phyloP scores from a whole-genome alignment of 176 grass and related monocot genomes.

The Oryza longistaminata region DNA sequence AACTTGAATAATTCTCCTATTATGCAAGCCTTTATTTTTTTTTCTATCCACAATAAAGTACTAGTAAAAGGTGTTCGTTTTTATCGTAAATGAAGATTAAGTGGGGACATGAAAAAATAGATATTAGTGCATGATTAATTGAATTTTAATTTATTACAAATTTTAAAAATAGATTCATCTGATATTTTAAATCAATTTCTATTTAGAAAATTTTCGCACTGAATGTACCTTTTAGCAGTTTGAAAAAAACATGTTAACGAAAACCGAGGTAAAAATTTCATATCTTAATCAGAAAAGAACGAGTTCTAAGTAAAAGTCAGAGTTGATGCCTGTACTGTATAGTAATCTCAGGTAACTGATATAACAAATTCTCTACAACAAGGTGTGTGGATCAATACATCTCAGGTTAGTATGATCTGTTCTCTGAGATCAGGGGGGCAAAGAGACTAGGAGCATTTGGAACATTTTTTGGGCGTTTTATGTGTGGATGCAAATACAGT shows the following conservation, averaged over 20 bases:
- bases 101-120: no score
- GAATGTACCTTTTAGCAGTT: no score
- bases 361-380: conserved; percentile 34
- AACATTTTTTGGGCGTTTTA: conserved; percentile 23
- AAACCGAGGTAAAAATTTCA: no score
- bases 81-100: no score
- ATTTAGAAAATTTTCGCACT: no score
- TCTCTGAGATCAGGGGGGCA: background rate
- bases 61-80: no score
- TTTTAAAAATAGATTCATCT: no score
- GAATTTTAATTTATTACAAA: no score
- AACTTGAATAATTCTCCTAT: conserved; percentile 37
- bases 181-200: no score
- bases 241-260: no score
- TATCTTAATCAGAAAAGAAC: no score
- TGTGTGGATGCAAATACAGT: conserved; percentile 32
- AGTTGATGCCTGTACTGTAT: conserved; percentile 2
- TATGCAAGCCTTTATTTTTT: background rate
- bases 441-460: background rate
- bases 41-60: background rate
- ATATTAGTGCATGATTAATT: no score
- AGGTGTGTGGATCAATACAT: conserved; percentile 31
- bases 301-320: background rate
- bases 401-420: conserved; percentile 17
- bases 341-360: background rate